Base-by-base conservation (phyloP, 169 alveolate genomes). In the Plasmodium vivax region DNA sequence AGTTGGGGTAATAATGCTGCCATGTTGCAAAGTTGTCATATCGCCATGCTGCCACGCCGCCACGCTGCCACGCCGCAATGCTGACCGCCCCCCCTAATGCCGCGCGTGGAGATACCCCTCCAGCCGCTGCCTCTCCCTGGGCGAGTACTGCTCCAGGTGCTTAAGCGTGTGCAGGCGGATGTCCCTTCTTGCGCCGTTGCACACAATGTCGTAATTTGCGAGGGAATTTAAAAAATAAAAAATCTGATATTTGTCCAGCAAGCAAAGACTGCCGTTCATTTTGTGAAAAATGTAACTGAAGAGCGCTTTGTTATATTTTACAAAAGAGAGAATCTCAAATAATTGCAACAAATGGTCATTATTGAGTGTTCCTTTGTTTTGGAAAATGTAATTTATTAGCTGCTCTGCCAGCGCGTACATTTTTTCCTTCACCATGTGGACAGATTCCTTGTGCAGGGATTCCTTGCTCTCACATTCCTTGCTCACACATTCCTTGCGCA, bases 281-380 rank as follows among this genome's bases (percentile, higher is more conserved):
- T 72, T 45, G 47, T 92, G 82, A 41, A 92, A 82, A 30, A 92
- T 92, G 68, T 75, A 92, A 79, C 92, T 47, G 84, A 92, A 92
- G 38, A 92, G 47, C 16, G 12, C n/a, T 82, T 92, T 92, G 38
- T 92, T 92, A 83, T 92, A 92, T 71, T 92, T 81, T 36, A 92
- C 83, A 82, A 34, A 92, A 47, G 95, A 92, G 1, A 92, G 62
- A 32, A 92, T 82, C 83, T 92, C 95, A 38, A 92, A 82, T 32
- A 92, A 51, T 73, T 82, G 92, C 77, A 92, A 72, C 58, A 92
- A 47, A n/a, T 92, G 92, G 72, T 81, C 82, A 51, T 68, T 92
- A 32, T 92, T 81, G 74, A 92, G 51, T 30, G 75, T 83, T 82
- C 75, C 95, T 72, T 68, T 92, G 75, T 92, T 92, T 16, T 71